Evolutionary conservation across 169 alveolate species (phyloP).

Genomic region (Eimeria mitis): DNA sequence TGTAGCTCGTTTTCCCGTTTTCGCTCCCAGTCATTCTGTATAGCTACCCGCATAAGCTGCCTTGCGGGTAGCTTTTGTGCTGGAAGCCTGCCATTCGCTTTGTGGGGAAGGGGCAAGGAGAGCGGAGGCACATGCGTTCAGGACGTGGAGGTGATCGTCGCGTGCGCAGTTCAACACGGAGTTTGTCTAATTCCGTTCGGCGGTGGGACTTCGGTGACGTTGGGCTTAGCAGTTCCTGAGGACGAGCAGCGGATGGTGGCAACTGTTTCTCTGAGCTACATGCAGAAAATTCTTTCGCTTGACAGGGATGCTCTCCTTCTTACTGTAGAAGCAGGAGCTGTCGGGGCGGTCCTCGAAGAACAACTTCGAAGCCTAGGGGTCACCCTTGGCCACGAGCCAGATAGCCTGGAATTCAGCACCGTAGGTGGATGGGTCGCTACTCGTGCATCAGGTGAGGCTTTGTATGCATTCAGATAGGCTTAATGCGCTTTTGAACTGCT

Average conservation of each 20-base stretch:
- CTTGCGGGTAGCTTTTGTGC: neutral
- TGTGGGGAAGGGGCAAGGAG: neutral
- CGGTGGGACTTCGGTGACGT: slow-evolving; percentile 93
- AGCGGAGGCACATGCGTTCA: slow-evolving; percentile 29
- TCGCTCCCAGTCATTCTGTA: neutral
- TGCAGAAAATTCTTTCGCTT: slow-evolving; percentile 88
- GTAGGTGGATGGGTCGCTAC: slow-evolving; percentile 95
- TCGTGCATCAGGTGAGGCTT: slow-evolving; percentile 87
- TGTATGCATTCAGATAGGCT: neutral
- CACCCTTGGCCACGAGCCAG: slow-evolving; percentile 94
- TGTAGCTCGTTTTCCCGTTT: neutral
- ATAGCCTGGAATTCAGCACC: slow-evolving; percentile 90
- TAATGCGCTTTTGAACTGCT: neutral
- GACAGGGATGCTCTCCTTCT: slow-evolving; percentile 90
- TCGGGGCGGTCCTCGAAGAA: slow-evolving; percentile 90
- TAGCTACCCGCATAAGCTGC: neutral
- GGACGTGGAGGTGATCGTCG: slow-evolving; percentile 87
- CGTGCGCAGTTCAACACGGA: slow-evolving; percentile 86
- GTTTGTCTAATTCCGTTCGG: slow-evolving; percentile 91
- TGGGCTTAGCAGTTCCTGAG: slow-evolving; percentile 83
- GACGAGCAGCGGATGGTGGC: slow-evolving; percentile 88
- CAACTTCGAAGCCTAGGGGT: slow-evolving; percentile 90
- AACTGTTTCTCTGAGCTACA: slow-evolving; percentile 88
- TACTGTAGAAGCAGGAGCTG: slow-evolving; percentile 92
- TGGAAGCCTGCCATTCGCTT: neutral